These are phyloP conservation scores for Colletotrichum sp. DNA, from an alignment of 2,329 filamentous ascomycete species.

Conservation along the genomic window DNA sequence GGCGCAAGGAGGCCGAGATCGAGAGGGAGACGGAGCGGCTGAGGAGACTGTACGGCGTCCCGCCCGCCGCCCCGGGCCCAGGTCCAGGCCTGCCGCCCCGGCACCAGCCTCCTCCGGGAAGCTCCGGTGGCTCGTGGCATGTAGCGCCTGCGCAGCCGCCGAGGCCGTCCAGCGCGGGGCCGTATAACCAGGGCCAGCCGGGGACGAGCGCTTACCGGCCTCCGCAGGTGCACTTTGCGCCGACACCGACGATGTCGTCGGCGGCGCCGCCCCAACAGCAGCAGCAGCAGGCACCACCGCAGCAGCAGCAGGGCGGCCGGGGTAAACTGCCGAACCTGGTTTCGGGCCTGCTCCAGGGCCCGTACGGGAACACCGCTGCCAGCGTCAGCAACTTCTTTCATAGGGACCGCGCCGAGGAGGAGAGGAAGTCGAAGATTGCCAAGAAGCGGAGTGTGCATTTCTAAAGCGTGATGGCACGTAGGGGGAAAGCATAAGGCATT, in stretches of 20 bases:
- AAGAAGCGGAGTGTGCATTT: slow-evolving; percentile 57
- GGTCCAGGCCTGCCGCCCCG: slow-evolving; percentile 39
- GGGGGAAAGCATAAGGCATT: background rate
- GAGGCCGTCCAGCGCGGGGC: slow-evolving; percentile 11
- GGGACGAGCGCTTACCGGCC: slow-evolving; percentile 22
- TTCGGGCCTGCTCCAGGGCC: slow-evolving; percentile 32
- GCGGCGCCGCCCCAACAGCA: slow-evolving; percentile 20
- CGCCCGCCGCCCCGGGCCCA: slow-evolving; percentile 36
- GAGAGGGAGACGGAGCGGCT: slow-evolving; percentile 86
- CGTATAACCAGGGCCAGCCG: slow-evolving; percentile 5
- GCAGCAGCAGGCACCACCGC: slow-evolving; percentile 21
- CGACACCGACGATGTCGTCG: background rate
- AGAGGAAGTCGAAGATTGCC: slow-evolving; percentile 42
- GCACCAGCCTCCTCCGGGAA: background rate
- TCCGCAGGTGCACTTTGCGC: slow-evolving; percentile 26
- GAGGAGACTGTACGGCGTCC: slow-evolving; percentile 68
- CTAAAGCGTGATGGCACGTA: slow-evolving; percentile 22
- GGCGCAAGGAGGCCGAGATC: slow-evolving; percentile 61
- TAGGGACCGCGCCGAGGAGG: slow-evolving; percentile 39
- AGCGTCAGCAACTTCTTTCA: slow-evolving; percentile 52
- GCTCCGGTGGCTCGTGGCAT: background rate
- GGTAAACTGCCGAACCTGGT: slow-evolving; percentile 29
- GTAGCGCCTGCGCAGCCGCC: slow-evolving; percentile 22
- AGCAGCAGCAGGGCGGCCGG: slow-evolving; percentile 24
- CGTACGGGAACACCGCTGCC: slow-evolving; percentile 43